Evolutionary conservation across 768 basidiomycete species (phyloP), one percentile per base, ranked within the genome.

Genomic region (Saitozyma sp.): DNA sequence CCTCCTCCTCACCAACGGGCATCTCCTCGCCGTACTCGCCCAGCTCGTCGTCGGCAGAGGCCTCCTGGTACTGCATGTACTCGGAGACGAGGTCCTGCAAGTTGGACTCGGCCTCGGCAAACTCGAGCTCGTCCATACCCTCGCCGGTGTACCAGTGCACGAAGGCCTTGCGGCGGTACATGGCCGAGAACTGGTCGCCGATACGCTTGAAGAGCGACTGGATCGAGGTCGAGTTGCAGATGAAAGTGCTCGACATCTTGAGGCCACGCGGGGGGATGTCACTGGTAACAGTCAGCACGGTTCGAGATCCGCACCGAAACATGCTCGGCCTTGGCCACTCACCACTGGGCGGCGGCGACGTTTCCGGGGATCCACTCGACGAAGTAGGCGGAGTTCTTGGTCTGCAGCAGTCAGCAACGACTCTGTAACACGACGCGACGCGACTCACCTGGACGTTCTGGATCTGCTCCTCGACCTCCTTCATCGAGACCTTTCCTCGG

Each of bases 351-450:
- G 45, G 92, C 93, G 74, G 93, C 87, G 63, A 98, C 91, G 76
- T 98, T 98, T 87, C 96, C 96, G 74, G 96, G 96, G 70, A 99
- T 98, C 96, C 96, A 99, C 82, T 99, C 94, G 69, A 97, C 94
- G 74, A 97, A 98, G 85, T 96, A 94, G 6, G 91, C 89, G 41
- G 92, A 90, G 85, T 97, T 96, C 86, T 95, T 96, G 86, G 86
- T 91, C 82, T 94, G 29, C 29, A 5, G 29, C 5, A 2, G 90
- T 54, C 54, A 61, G 61, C 39, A 29, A 7, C 16, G 17, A 19
- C 49, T 54, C 52, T 0, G 13, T 17, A 29, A 17, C 14, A 8
- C 19, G 5, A 6, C 13, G 39, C 62, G 13, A 63, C 56, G 71
- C 80, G 29, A 5, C 29, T 29, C 29, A 29, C 29, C 29, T 29